phyloP scores from a whole-genome alignment of 2,329 filamentous ascomycete species.

The Cladosporium oxysporum region DNA sequence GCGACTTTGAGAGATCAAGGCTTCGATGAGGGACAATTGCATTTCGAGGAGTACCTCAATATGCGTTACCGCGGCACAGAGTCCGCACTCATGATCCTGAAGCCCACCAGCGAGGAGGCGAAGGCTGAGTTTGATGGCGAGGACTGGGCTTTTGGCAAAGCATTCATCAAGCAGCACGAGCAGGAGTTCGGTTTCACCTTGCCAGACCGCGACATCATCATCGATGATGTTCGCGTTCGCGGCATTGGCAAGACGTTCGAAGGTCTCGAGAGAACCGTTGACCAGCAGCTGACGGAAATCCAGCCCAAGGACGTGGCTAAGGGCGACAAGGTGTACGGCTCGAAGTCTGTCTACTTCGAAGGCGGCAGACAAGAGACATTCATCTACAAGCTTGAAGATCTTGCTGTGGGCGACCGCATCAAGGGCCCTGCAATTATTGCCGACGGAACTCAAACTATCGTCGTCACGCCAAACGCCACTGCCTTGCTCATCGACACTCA shows the following conservation, averaged over 20 bases:
- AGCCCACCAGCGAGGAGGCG: constrained; percentile 65
- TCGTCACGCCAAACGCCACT: constrained; percentile 75
- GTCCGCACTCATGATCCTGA: constrained; percentile 85
- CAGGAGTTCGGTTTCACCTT: constrained; percentile 93
- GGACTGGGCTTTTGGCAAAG: constrained; percentile 79
- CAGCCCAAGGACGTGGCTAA: constrained; percentile 58
- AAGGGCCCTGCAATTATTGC: constrained; percentile 82
- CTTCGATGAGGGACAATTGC: constrained; percentile 71
- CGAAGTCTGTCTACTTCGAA: constrained; percentile 77
- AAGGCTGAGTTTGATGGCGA: constrained; percentile 62
- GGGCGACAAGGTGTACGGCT: constrained; percentile 65
- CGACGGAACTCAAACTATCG: constrained; percentile 87
- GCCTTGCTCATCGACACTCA: constrained; percentile 82
- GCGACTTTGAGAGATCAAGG: constrained; percentile 72
- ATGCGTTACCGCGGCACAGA: constrained; percentile 91
- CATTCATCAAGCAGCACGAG: constrained; percentile 83
- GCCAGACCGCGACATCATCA: constrained; percentile 79
- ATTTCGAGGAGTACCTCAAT: constrained; percentile 90
- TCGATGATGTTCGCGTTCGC: constrained; percentile 85
- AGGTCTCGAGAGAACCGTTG: constrained; percentile 76
- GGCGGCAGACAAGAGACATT: constrained; percentile 75
- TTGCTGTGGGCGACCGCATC: constrained; percentile 71
- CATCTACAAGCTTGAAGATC: constrained; percentile 77
- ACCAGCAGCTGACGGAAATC: constrained; percentile 75
- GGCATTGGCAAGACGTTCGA: constrained; percentile 88